Evolutionary conservation across 164 flowering plant genomes (phyloP).

Genomic region (Annona cherimola): DNA sequence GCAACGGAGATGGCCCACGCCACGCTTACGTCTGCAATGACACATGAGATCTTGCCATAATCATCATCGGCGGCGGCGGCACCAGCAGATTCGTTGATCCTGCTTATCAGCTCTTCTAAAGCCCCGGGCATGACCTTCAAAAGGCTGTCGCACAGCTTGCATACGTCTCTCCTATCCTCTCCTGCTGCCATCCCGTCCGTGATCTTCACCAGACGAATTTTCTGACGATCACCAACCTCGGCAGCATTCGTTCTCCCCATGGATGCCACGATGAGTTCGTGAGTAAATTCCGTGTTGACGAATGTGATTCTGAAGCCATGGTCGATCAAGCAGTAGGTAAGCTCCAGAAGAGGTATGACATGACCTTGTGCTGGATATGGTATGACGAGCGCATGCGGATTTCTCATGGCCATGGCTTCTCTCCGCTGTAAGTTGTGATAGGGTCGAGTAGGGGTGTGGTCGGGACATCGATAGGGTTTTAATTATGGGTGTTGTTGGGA

Average conservation of each 20-base stretch:
- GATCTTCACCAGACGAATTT: conserved; percentile 9
- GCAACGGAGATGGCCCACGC: conserved; percentile 34
- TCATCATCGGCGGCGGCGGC: not conserved
- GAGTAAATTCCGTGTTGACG: no score
- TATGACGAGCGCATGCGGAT: no score
- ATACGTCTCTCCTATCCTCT: conserved; percentile 10
- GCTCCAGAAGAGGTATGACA: no score
- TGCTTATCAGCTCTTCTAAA: not conserved
- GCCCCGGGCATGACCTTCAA: not conserved
- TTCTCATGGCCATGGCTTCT: no score
- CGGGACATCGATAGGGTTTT: no score
- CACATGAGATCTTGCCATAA: conserved; percentile 16
- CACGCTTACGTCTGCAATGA: conserved; percentile 30
- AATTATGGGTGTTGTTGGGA: no score
- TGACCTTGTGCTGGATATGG: no score
- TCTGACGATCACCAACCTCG: not conserved
- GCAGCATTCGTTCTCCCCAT: not conserved
- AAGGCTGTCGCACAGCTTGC: not conserved
- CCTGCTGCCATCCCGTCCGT: conserved; percentile 13
- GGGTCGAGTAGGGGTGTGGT: no score
- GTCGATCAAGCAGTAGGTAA: no score
- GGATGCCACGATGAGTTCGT: no score
- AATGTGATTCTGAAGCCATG: no score
- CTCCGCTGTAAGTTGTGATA: no score
- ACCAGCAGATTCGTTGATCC: conserved; percentile 10